Evolutionary conservation across 148 eudicot species (phyloP), one percentile per base, ranked within the genome.

Genomic region (Oxyria digyna): DNA sequence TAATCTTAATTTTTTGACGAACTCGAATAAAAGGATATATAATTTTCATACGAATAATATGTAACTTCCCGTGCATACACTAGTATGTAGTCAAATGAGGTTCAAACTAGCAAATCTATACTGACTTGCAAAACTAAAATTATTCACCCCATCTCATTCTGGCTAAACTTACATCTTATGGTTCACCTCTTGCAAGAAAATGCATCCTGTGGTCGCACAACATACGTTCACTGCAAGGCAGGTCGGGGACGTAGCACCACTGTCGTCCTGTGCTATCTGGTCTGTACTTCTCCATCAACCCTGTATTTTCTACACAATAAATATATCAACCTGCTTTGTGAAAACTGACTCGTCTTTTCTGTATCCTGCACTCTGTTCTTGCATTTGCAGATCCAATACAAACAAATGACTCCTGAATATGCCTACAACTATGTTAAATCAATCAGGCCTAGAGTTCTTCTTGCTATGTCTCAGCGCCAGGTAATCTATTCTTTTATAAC

Each of bases 141-240:
- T 7, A 26, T 27, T n/a, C 27, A 4, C 6, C 35, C 33, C 17
- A 55, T 12, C 33, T 14, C 6, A 54, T 35, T 38, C 42, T 32
- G 10, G 68, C 3, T n/a, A 66, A 35, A 66, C 45, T 37, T 43
- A 18, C 69, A 66, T 66, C 11, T 41, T 17, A 21, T 31, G 21
- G 37, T 66, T 38, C 14, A 17, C 26, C 38, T 20, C 27, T 23
- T 9, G 18, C 6, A 71, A 89, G 96, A 75, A 50, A 87, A 88
- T 73, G 81, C 87, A 57, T 78, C 82, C 27, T 72, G 71, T 74
- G 87, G 92, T 13, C 78, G 68, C 72, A 84, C 87, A 59, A 91
- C 97, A 23, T 91, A 88, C 74, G 96, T 91, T 52, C 97, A 91
- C 80, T 91, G 97, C 80, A 91, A 91, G 82, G 97, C 97, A 71